Percentiles rank a stretch among this genome's conserved stretches.
phyloP scores from a whole-genome alignment of 2,329 filamentous ascomycete genomes.

The Paracorniculantispora psalliotae region DNA sequence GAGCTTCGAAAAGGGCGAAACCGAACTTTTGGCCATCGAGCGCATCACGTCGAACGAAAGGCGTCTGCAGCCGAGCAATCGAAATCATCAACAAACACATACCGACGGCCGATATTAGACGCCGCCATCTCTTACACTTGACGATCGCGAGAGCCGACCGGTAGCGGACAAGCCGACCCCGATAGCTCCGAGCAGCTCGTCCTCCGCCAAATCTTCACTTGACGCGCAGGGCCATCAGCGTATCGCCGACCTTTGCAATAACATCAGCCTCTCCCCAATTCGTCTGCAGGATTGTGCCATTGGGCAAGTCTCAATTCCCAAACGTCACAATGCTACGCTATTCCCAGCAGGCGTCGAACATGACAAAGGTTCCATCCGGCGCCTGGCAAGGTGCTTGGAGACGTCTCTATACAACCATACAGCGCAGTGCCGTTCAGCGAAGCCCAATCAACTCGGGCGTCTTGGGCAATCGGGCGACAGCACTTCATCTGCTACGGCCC shows the following conservation, averaged over 20 bases:
- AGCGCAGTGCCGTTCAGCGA: neutral
- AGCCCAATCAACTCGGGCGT: neutral
- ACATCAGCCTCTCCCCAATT: neutral
- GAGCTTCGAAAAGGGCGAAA: constrained; percentile 4
- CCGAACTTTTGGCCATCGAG: neutral
- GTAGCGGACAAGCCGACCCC: neutral
- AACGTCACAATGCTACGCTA: constrained; percentile 1
- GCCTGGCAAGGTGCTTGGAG: constrained; percentile 10
- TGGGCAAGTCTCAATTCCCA: too few relatives aligned
- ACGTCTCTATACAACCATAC: constrained; percentile 4
- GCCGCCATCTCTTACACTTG: too few relatives aligned
- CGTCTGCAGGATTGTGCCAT: neutral
- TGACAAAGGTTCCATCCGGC: constrained; percentile 1
- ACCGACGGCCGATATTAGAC: neutral
- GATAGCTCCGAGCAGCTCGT: constrained; percentile 12
- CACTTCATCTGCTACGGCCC: neutral
- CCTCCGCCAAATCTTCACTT: neutral
- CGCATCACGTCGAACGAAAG: neutral
- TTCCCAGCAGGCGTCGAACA: neutral
- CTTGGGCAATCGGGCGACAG: neutral
- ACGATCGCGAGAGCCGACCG: neutral
- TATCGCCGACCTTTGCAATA: neutral
- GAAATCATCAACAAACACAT: neutral
- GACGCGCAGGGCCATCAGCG: neutral
- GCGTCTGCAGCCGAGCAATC: neutral